Conservation (phyloP, 306 rosid genomes). For the Trifolium fragiferum region DNA sequence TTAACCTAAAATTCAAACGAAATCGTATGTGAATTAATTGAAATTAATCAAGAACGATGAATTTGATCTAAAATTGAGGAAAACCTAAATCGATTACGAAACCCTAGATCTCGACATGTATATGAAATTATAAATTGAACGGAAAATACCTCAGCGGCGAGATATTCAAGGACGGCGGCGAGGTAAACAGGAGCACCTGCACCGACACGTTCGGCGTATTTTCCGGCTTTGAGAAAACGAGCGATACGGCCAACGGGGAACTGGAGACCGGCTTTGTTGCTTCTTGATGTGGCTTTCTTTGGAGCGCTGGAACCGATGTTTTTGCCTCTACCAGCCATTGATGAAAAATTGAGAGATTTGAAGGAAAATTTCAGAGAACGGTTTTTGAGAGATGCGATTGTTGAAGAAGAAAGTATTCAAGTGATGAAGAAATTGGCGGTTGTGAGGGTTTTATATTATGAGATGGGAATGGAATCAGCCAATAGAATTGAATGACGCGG, state of each 20-base stretch:
- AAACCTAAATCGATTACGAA: background rate
- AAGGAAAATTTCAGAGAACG: background rate
- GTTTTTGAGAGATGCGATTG: background rate
- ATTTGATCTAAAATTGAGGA: background rate
- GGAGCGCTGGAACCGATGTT: slow-evolving; percentile 74
- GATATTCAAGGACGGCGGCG: slow-evolving; percentile 90
- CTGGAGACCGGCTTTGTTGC: slow-evolving; percentile 90
- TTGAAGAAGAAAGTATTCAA: background rate
- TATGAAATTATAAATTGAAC: background rate
- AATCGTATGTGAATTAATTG: background rate
- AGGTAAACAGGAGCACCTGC: slow-evolving; percentile 97
- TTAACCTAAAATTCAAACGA: too few species aligned
- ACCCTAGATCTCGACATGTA: slow-evolving; percentile 47
- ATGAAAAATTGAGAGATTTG: background rate
- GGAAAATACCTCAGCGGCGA: slow-evolving; percentile 78
- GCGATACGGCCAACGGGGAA: slow-evolving; percentile 97
- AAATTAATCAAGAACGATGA: background rate
- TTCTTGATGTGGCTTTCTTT: slow-evolving; percentile 84
- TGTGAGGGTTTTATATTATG: slow-evolving; percentile 54
- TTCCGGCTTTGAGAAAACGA: slow-evolving; percentile 84
- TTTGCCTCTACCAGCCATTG: slow-evolving; percentile 56
- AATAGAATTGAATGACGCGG: slow-evolving; percentile 55
- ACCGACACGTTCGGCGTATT: slow-evolving; percentile 90
- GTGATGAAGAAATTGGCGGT: background rate
- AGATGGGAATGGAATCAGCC: slow-evolving; percentile 26